Conservation (phyloP, 805 yeast species). For the Saccharomyces cerevisiae region DNA sequence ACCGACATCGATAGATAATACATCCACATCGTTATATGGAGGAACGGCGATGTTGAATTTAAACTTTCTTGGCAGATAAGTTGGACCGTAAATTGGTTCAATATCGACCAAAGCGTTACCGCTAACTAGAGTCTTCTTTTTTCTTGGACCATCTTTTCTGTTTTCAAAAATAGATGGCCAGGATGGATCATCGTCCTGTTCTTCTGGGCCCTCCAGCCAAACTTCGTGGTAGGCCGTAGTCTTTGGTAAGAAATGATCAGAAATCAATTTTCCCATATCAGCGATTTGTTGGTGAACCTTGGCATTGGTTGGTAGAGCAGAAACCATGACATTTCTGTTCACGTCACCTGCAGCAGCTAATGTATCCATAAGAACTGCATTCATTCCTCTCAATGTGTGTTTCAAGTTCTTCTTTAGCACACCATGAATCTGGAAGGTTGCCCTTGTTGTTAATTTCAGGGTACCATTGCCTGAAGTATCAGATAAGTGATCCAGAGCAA, state of each 20-base stretch:
- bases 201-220: constrained; percentile 86
- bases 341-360: constrained; percentile 98
- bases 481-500: constrained; percentile 73
- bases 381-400: constrained; percentile 88
- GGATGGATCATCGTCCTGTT: constrained; percentile 52
- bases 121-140: constrained; percentile 74
- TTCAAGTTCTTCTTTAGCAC: constrained; percentile 82
- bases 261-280: constrained; percentile 51
- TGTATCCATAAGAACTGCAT: constrained; percentile 83
- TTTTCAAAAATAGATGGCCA: constrained; percentile 56
- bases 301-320: constrained; percentile 83
- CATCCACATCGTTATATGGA: constrained; percentile 94
- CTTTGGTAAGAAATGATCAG: constrained; percentile 77
- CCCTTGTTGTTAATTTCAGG: constrained; percentile 89
- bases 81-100: constrained; percentile 83
- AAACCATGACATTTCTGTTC: constrained; percentile 87
- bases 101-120: constrained; percentile 74
- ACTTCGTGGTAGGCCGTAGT: constrained; percentile 96
- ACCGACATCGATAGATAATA: constrained; percentile 91
- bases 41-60: constrained; percentile 92
- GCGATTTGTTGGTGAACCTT: constrained; percentile 72
- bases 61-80: constrained; percentile 90
- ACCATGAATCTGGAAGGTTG: constrained; percentile 94
- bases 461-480: constrained; percentile 86
- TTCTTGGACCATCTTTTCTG: constrained; percentile 68